Conservation (phyloP, 2,329 filamentous ascomycete genomes). For the Cercospora sp. region DNA sequence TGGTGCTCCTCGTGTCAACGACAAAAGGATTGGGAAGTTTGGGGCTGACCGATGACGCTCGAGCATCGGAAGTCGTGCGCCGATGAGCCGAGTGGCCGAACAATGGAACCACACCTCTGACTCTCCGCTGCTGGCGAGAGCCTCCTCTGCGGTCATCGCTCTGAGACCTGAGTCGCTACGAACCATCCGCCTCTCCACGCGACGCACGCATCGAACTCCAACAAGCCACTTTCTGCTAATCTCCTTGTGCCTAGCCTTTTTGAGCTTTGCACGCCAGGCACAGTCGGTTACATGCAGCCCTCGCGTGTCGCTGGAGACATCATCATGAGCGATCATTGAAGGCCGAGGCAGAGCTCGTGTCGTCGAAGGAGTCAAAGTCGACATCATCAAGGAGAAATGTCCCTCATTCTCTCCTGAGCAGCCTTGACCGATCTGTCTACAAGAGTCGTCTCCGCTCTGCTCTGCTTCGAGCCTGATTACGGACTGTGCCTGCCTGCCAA, state of each 20-base stretch:
- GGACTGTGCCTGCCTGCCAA: neutral
- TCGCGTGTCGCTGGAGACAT: neutral
- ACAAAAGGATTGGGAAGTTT: slow-evolving; percentile 6
- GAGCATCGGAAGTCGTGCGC: neutral
- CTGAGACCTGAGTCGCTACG: slow-evolving; percentile 5
- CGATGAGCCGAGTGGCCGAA: slow-evolving; percentile 3
- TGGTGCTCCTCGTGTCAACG: neutral
- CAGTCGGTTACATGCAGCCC: neutral
- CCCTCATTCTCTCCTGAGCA: neutral
- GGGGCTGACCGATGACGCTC: slow-evolving; percentile 4
- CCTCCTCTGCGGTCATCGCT: slow-evolving; percentile 9
- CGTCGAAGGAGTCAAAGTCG: neutral
- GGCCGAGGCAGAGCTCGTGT: neutral
- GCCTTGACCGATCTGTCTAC: neutral
- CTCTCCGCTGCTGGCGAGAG: neutral
- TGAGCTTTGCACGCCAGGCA: neutral
- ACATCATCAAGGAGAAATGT: neutral
- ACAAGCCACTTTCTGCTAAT: neutral
- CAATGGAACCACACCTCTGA: slow-evolving; percentile 3
- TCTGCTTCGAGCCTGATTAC: neutral
- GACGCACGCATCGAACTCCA: neutral
- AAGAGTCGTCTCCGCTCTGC: neutral
- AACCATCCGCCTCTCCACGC: slow-evolving; percentile 8
- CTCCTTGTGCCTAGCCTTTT: neutral
- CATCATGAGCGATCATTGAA: neutral